Conservation (phyloP, 257 asterid genomes). For the Fraxinus quadrangulata region DNA sequence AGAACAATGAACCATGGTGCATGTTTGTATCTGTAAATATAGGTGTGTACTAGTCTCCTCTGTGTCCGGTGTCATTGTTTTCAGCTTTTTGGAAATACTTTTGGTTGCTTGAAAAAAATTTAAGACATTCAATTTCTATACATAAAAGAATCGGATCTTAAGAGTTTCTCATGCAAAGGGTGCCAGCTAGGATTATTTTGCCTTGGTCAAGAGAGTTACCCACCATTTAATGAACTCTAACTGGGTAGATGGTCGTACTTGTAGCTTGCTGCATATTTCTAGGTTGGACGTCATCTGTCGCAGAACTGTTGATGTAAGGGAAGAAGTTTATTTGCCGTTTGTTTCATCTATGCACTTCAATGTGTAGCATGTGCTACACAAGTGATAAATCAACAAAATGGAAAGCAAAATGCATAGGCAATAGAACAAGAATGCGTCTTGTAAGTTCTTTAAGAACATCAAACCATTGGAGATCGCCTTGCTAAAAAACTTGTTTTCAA, state of each 20-base stretch:
- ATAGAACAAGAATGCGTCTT: not conserved
- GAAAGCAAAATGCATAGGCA: not conserved
- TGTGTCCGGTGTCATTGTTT: not conserved
- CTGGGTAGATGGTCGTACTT: not conserved
- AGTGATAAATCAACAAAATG: not conserved
- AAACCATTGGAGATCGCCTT: not conserved
- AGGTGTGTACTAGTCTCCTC: not conserved
- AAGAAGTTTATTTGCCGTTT: slow-evolving; percentile 2
- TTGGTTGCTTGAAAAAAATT: not conserved
- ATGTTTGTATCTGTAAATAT: not conserved
- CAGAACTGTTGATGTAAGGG: slow-evolving; percentile 2
- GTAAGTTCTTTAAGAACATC: not conserved
- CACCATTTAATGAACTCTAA: not conserved
- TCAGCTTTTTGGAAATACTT: not conserved
- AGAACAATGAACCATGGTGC: not conserved
- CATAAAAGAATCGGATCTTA: not conserved
- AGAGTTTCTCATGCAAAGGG: slow-evolving; percentile 3
- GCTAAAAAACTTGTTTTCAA: not conserved
- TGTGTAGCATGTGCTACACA: not conserved
- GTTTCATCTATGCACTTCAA: not conserved
- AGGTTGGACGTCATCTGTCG: not conserved
- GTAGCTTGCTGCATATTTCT: not conserved
- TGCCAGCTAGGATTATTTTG: not conserved
- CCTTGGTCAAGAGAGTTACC: not conserved
- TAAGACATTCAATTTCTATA: not conserved